Evolutionary conservation across 805 yeast genomes (phyloP), one percentile per base, ranked within the genome.

Genomic region (Starmera amethionina): DNA sequence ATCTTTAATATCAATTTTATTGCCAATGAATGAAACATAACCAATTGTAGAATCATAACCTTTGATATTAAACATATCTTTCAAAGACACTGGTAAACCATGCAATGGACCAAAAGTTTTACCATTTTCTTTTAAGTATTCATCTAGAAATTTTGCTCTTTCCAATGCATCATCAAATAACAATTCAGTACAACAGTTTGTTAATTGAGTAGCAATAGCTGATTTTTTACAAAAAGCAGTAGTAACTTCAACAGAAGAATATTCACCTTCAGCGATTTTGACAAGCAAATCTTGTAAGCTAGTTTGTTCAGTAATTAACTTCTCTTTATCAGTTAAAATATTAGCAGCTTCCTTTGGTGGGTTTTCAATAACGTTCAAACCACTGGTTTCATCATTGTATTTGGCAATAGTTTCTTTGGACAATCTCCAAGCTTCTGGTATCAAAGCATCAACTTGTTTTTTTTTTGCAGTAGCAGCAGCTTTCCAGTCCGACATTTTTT

Each of bases 61-160:
- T 38, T 56, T 56, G 39, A 73, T 52, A 32, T 36, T 35, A 34
- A 41, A 29, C 22, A 45, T 49, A 37, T 48, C 78, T 44, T 77
- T 78, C 41, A 77, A 61, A 1, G 81, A 73, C 28, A 78, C 58
- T 3, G 84, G 85, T 22, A 78, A 54, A 1, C 85, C 84, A 48
- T 79, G 84, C 38, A 78, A 65, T 2, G 80, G 79, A 31, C 84
- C 25, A 22, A 22, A 7, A 3, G 70, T 58, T 48, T 70, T 67
- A 15, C 78, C 79, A 36, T 67, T 55, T 34, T 62, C 49, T 43
- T 53, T 52, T 40, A 45, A 72, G 47, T 67, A 65, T 9, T 62
- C 71, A 51, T 78, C 85, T 47, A 76, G 63, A 39, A 49, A 58
- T 44, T 64, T 52, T 8, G 84, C 84, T 37, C 70, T 63, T 40